Base-by-base conservation (phyloP, 2,329 filamentous ascomycete species). In the Xylariomycetidae sp. region DNA sequence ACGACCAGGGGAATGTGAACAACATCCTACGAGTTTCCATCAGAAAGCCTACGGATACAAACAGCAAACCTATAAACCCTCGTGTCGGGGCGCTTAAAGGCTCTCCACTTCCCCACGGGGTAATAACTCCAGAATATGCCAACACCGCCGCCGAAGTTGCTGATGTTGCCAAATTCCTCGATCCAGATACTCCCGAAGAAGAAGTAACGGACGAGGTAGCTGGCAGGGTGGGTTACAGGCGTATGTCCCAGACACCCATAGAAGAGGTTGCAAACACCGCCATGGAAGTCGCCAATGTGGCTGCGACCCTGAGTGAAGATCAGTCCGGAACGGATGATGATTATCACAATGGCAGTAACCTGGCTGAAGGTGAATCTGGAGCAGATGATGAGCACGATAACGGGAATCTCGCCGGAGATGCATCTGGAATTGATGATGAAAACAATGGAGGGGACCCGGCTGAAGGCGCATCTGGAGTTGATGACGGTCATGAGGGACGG, bases 1-100 rank as follows among this genome's bases (percentile, higher is more conserved):
- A 74, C 41, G 53, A 52, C 6, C 46, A 51, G 16, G 71, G 71
- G 8, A 73, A 72, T 36, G 49, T 57, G 36, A 75, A 75, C 53
- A 72, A 72, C 40, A 37, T 69, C 14, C 36, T 73, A 22, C 55
- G 54, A 14, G 53, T 61, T n/a, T 49, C 51, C 8, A 32, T 47
- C 13, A 36, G 37, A 27, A 28, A 33, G 5, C 19, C 42, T n/a
- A n/a, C n/a, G n/a, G n/a, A n/a, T n/a, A n/a, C n/a, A n/a, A n/a
- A n/a, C n/a, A n/a, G n/a, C n/a, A n/a, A n/a, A n/a, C n/a, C n/a
- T n/a, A n/a, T n/a, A 19, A 42, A 43, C 15, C 31, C 38, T 10
- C 20, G 31, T 12, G 27, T 38, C 19, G 32, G 34, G n/a, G 44
- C 46, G 22, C 23, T 38, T 12, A 41, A 48, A 25, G 39, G 31